phyloP scores from a whole-genome alignment of 495 filamentous ascomycete genomes.

The Aspergillus incahuasiensis region DNA sequence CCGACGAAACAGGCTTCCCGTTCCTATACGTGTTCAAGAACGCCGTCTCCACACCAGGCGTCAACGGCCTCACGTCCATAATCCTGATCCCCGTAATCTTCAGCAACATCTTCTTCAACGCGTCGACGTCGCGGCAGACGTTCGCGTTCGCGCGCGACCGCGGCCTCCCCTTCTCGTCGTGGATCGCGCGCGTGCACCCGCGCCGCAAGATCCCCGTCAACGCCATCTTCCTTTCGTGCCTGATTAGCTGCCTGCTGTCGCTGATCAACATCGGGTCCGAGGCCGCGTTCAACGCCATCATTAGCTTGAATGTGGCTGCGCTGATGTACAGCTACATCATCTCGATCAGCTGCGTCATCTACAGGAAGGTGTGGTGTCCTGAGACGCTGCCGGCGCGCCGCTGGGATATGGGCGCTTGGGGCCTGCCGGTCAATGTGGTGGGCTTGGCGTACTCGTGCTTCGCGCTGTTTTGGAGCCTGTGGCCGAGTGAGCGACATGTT shows the following conservation, averaged over 20 bases:
- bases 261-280: constrained; percentile 43
- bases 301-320: constrained; percentile 41
- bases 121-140: constrained; percentile 18
- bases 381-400: constrained; percentile 37
- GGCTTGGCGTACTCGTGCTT: constrained; percentile 32
- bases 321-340: constrained; percentile 40
- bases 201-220: constrained; percentile 30
- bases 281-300: constrained; percentile 52
- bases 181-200: constrained; percentile 24
- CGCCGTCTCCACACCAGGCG: constrained; percentile 23
- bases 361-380: constrained; percentile 31
- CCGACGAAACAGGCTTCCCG: constrained; percentile 25
- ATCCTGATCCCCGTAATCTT: constrained; percentile 24
- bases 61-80: constrained; percentile 18
- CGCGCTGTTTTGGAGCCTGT: constrained; percentile 43
- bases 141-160: constrained; percentile 18
- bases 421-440: constrained; percentile 33
- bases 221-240: constrained; percentile 18
- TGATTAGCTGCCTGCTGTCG: constrained; percentile 17
- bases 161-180: constrained; percentile 44
- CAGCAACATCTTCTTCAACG: constrained; percentile 21
- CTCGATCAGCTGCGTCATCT: constrained; percentile 35
- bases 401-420: constrained; percentile 36
- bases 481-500: constrained; percentile 31
- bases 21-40: constrained; percentile 31